A percentile compares a stretch with the other conserved stretches of the same genome.
phyloP scores from a whole-genome alignment of 768 basidiomycete genomes.

The Lentinula lateritia region DNA sequence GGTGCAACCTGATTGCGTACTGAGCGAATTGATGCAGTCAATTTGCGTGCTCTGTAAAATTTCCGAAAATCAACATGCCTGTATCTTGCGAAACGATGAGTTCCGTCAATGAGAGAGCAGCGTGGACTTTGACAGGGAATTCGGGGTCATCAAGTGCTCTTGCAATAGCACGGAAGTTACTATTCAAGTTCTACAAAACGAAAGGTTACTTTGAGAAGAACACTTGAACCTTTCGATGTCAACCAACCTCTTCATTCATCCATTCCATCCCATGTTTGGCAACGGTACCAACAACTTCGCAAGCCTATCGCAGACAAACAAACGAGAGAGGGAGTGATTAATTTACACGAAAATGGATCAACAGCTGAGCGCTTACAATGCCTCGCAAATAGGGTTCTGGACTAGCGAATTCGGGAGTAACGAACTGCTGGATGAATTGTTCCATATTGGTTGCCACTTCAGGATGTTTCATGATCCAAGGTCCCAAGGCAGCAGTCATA shows the following conservation, averaged over 20 bases:
- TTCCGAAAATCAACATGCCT: constrained; percentile 33
- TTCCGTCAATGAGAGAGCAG: constrained; percentile 74
- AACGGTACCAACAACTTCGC: constrained; percentile 74
- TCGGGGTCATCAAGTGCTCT: constrained; percentile 71
- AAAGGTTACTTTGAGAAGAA: not conserved
- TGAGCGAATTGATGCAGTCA: constrained; percentile 17
- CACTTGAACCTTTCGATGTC: not conserved
- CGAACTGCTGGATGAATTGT: constrained; percentile 66
- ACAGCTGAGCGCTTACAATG: constrained; percentile 45
- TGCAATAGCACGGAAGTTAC: constrained; percentile 61
- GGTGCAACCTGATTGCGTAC: constrained; percentile 68
- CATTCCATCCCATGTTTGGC: constrained; percentile 66
- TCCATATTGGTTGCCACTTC: constrained; percentile 76
- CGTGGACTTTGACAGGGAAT: constrained; percentile 81
- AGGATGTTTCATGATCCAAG: constrained; percentile 81
- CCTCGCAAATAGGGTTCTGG: constrained; percentile 71
- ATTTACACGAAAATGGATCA: constrained; percentile 8
- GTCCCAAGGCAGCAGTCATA: constrained; percentile 71
- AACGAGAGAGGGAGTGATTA: not conserved
- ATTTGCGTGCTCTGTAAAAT: not conserved
- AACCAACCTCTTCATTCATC: constrained; percentile 54
- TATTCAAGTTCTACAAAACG: constrained; percentile 46
- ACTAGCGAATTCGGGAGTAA: constrained; percentile 66
- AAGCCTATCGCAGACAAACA: constrained; percentile 43
- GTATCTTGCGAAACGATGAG: constrained; percentile 60